These are phyloP conservation scores for Solanum tacnaense DNA, from an alignment of 257 asterid species.

Conservation along the genomic window DNA sequence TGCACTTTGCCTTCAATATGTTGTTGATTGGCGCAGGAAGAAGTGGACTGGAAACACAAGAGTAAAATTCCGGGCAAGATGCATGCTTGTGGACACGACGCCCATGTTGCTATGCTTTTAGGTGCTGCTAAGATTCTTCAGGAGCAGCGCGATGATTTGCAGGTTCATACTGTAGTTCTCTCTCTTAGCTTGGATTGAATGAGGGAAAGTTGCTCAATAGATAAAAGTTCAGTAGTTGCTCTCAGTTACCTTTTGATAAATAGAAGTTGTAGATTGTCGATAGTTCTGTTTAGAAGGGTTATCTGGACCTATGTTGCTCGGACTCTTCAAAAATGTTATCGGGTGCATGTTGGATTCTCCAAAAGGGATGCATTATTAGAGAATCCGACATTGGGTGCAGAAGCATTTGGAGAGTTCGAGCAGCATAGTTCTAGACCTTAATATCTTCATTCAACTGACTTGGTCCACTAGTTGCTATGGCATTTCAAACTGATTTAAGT, in stretches of 20 bases:
- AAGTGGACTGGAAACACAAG: slow-evolving; percentile 64
- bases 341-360: not conserved
- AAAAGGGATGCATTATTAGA: not conserved
- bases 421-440: not conserved
- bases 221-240: not conserved
- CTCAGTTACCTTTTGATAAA: not conserved
- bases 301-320: not conserved
- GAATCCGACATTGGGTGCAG: not conserved
- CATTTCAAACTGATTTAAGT: not conserved
- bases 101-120: slow-evolving; percentile 69
- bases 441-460: not conserved
- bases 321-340: not conserved
- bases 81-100: slow-evolving; percentile 84
- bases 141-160: slow-evolving; percentile 21
- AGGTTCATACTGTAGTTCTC: slow-evolving; percentile 21
- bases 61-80: slow-evolving; percentile 61
- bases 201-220: not conserved
- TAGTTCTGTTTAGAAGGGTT: not conserved
- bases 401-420: not conserved
- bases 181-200: not conserved
- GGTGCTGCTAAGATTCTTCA: slow-evolving; percentile 71
- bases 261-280: not conserved
- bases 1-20: not conserved
- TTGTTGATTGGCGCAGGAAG: slow-evolving; percentile 32
- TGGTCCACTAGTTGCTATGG: not conserved